Base-by-base conservation (phyloP, 805 yeast species). In the Naumovozyma castellii region DNA sequence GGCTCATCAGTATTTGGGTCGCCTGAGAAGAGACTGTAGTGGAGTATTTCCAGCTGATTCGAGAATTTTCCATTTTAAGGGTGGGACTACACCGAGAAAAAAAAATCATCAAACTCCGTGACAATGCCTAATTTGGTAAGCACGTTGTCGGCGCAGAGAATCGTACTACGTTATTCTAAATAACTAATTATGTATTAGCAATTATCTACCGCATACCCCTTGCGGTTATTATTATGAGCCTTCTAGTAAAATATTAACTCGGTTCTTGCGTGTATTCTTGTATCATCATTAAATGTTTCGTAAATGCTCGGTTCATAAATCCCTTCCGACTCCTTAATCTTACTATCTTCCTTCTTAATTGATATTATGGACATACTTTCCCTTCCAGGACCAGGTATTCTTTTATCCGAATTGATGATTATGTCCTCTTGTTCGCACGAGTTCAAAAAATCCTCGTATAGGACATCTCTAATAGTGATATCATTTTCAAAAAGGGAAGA, bases 381-480 rank as follows among this genome's bases (percentile, higher is more conserved):
- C 6, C 6, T 22, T 22, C 27, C 27, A 10, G 27, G 10, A 22
- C 27, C 10, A 22, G 6, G 10, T 22, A 10, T 10, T 22, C 10
- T 22, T 22, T 22, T 10, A 6, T 22, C 27, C 10, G 10, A 6
- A 6, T 22, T 6, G 27, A 6, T 6, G 10, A 6, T 6, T 22
- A 22, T 6, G 6, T 22, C 27, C 27, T 22, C 10, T 22, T 22
- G 9, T 6, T 22, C 27, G 10, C n/a, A n/a, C n/a, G 27, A 6
- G 10, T 22, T 10, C 10, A 22, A 22, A 22, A 48, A 36, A 4
- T 48, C 60, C 40, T 54, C 54, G 35, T 49, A 50, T 15, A 56
- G 39, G 29, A 52, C 39, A 35, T 52, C 59, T 31, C 49, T 54
- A 14, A 56, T 43, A 19, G 55, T 50, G 18, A 46, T 30, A 22